A percentile compares a stretch with the other conserved stretches of the same genome.
Conservation (phyloP, 129 eudicot genomes). For the Chrysanthemum lavandulifolium region DNA sequence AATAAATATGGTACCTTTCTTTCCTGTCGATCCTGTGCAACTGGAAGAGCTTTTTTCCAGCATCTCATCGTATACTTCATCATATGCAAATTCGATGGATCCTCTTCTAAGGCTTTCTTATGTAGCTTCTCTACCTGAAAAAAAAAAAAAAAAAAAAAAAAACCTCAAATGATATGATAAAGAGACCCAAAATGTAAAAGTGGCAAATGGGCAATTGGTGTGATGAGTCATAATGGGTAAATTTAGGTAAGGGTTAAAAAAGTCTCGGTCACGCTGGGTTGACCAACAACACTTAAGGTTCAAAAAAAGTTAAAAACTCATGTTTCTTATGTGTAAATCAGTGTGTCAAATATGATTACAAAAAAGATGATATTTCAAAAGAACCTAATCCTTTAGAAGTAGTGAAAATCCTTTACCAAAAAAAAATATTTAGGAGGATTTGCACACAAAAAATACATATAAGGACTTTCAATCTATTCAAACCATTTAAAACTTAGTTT, state of each 20-base stretch:
- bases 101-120: conserved; percentile 88
- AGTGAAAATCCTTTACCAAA: no score
- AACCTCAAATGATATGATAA: no score
- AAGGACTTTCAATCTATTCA: background rate
- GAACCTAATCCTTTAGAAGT: background rate
- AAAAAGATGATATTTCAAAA: background rate
- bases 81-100: conserved; percentile 79
- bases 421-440: background rate
- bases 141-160: no score
- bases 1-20: conserved; percentile 52
- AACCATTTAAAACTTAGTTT: background rate
- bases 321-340: no score
- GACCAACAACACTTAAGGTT: no score
- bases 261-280: no score
- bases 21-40: conserved; percentile 57
- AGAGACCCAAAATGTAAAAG: no score
- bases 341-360: background rate
- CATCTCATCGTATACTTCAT: conserved; percentile 53
- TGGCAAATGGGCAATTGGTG: no score
- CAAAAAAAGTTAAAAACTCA: no score
- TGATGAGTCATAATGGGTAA: background rate
- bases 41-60: conserved; percentile 60
- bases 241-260: background rate
- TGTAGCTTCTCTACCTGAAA: conserved; percentile 88
- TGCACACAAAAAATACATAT: background rate